Percentiles rank a stretch among this genome's conserved stretches.
These are phyloP conservation scores for Zygotorulaspora chibaensis DNA, from an alignment of 805 yeast species.

Conservation along the genomic window DNA sequence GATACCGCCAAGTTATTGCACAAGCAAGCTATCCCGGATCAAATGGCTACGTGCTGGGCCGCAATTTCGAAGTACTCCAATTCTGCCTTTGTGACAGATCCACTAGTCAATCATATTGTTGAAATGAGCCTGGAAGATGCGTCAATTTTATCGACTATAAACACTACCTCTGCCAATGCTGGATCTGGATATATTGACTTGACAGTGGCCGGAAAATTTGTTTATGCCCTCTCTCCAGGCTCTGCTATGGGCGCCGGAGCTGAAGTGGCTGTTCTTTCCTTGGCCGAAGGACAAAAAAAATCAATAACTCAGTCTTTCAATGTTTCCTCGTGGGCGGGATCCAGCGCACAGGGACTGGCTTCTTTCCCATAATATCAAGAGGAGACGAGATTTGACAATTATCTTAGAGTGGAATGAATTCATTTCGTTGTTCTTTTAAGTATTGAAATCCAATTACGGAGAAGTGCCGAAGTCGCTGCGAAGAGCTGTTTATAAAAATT, in stretches of 20 bases:
- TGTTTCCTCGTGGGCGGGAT: slow-evolving; percentile 4
- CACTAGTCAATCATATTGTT: slow-evolving; percentile 12
- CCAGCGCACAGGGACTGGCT: slow-evolving; percentile 11
- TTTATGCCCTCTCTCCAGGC: slow-evolving; percentile 10
- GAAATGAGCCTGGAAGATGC: slow-evolving; percentile 10
- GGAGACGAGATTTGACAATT: no score
- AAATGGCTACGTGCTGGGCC: slow-evolving; percentile 10
- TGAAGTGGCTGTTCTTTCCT: slow-evolving; percentile 9
- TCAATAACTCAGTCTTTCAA: slow-evolving; percentile 7
- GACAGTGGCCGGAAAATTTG: slow-evolving; percentile 6
- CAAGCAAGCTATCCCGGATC: slow-evolving; percentile 8
- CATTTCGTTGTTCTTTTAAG: no score
- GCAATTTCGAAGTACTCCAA: slow-evolving; percentile 2
- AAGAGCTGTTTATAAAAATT: no score
- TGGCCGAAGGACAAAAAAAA: not conserved
- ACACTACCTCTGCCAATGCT: slow-evolving; percentile 5
- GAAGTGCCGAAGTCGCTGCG: no score
- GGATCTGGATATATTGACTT: slow-evolving; percentile 9
- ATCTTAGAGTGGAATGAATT: no score
- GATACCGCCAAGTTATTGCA: slow-evolving; percentile 3
- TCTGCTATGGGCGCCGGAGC: slow-evolving; percentile 1
- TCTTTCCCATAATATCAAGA: slow-evolving; percentile 5
- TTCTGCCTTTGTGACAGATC: slow-evolving; percentile 11
- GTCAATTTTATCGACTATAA: slow-evolving; percentile 5
- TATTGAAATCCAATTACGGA: no score